A percentile compares a stretch with the other conserved stretches of the same genome.
Conservation (phyloP, 2,329 filamentous ascomycete species). For the Epichloe bromicola region DNA sequence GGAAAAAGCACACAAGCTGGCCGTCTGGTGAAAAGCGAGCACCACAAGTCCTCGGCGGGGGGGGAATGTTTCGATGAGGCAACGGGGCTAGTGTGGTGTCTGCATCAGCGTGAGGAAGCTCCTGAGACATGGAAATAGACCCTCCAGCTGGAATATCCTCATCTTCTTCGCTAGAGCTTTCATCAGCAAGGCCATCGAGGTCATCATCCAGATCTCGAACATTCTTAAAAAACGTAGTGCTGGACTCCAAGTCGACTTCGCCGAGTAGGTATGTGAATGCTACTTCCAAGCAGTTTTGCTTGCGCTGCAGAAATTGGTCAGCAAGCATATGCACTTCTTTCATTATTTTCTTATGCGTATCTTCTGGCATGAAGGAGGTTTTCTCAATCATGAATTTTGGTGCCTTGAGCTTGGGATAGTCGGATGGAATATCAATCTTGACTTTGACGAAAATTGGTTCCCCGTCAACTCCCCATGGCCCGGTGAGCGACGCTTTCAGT, state of each 20-base stretch:
- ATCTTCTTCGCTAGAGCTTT: constrained; percentile 78
- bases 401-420: constrained; percentile 44
- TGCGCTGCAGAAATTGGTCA: constrained; percentile 39
- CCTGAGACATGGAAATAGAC: constrained; percentile 48
- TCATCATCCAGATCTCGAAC: constrained; percentile 50
- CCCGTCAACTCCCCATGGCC: constrained; percentile 46
- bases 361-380: constrained; percentile 47
- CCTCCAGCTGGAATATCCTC: constrained; percentile 38
- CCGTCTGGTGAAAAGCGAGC: constrained; percentile 50
- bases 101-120: constrained; percentile 41
- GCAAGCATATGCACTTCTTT: constrained; percentile 44
- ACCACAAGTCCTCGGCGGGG: constrained; percentile 44
- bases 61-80: constrained; percentile 37
- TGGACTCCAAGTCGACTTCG: constrained; percentile 46
- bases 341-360: constrained; percentile 37
- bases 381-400: constrained; percentile 50
- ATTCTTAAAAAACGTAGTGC: constrained; percentile 50
- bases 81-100: constrained; percentile 40
- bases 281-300: constrained; percentile 49
- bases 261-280: constrained; percentile 51
- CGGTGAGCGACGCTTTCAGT: constrained; percentile 47
- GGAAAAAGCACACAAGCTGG: constrained; percentile 56
- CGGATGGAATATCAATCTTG: constrained; percentile 44
- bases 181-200: constrained; percentile 46
- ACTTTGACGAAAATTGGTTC: constrained; percentile 50